These are phyloP conservation scores for Fusarium sp. DNA, from an alignment of 2,329 filamentous ascomycete species.

Conservation along the genomic window DNA sequence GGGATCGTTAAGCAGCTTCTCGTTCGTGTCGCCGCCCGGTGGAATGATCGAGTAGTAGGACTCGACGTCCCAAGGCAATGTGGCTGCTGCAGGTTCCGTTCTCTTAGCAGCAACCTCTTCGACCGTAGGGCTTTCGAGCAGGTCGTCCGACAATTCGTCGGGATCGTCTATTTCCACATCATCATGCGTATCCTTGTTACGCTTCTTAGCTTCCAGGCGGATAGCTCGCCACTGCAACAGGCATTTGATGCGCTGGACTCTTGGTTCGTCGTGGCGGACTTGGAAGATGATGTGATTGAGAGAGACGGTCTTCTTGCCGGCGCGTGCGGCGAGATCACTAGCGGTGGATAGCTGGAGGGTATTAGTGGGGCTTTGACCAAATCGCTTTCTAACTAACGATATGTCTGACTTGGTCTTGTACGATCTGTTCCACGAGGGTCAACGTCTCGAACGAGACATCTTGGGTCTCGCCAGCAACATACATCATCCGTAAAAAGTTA, in stretches of 20 bases:
- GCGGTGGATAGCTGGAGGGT: slow-evolving; percentile 77
- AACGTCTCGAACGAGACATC: slow-evolving; percentile 80
- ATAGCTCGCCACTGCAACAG: slow-evolving; percentile 99
- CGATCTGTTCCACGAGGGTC: slow-evolving; percentile 93
- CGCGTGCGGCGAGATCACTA: slow-evolving; percentile 90
- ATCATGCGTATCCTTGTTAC: not conserved
- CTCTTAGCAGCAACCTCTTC: slow-evolving; percentile 68
- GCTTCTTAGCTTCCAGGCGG: slow-evolving; percentile 79
- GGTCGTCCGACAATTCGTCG: slow-evolving; percentile 70
- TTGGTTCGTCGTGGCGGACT: slow-evolving; percentile 93
- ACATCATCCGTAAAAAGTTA: slow-evolving; percentile 32
- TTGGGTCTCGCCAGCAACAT: slow-evolving; percentile 28
- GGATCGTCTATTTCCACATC: slow-evolving; percentile 84
- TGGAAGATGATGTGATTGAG: slow-evolving; percentile 93
- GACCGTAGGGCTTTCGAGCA: slow-evolving; percentile 72
- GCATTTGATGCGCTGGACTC: slow-evolving; percentile 90
- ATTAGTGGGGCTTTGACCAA: not conserved
- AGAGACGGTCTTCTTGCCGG: slow-evolving; percentile 88
- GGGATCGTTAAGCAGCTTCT: slow-evolving; percentile 77
- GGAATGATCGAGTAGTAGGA: slow-evolving; percentile 90
- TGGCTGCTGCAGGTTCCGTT: slow-evolving; percentile 89
- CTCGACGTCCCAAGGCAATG: slow-evolving; percentile 91
- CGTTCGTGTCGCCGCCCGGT: slow-evolving; percentile 70
- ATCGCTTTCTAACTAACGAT: slow-evolving; percentile 66
- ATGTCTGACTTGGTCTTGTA: slow-evolving; percentile 93